Base-by-base conservation (phyloP, 148 eudicot species). In the Polygonum aviculare region DNA sequence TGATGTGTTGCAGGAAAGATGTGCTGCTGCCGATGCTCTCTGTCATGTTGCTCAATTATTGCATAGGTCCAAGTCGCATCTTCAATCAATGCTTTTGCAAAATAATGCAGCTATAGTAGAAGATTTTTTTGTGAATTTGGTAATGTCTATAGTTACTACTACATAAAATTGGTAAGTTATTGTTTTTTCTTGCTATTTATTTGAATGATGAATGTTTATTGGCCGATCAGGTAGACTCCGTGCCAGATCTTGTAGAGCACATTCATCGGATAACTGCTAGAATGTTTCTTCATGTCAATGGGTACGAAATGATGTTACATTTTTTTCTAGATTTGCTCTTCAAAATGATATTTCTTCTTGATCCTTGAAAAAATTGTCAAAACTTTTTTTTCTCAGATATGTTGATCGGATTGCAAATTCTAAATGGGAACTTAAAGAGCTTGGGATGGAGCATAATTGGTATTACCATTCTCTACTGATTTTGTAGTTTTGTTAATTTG, bases 381-480 rank as follows among this genome's bases (percentile, higher is more conserved):
- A 67, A 48, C 7, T 36, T 78, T 72, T 80, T 67, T 72, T 80
- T 67, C 21, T 54, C 87, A 95, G 98, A 86, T 95, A 92, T 78
- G 88, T 84, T 81, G 98, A 95, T 80, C 92, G 97, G 55, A 84
- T 95, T 74, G 90, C 94, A 48, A 92, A 77, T 79, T 88, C 96
- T 31, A 95, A 92, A 85, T 95, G 98, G 98, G 98, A 92, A 80
- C 90, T 92, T 72, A 95, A 92, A 84, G 97, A 92, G 72, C 92
- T 95, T 81, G 98, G 98, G 76, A 62, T 90, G 81, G 97, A 95
- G 81, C 97, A 95, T 78, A 95, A 95, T 60, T 90, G 97, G 98
- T 95, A 92, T 73, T 73, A 14, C 8, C 41, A 77, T 16, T 22
- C 69, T 22, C 26, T 12, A 26, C 2, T 22, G 35, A 63, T n/a